Evolutionary conservation across 805 yeast species (phyloP), one percentile per base, ranked within the genome.

Genomic region (Candida caryicola): DNA sequence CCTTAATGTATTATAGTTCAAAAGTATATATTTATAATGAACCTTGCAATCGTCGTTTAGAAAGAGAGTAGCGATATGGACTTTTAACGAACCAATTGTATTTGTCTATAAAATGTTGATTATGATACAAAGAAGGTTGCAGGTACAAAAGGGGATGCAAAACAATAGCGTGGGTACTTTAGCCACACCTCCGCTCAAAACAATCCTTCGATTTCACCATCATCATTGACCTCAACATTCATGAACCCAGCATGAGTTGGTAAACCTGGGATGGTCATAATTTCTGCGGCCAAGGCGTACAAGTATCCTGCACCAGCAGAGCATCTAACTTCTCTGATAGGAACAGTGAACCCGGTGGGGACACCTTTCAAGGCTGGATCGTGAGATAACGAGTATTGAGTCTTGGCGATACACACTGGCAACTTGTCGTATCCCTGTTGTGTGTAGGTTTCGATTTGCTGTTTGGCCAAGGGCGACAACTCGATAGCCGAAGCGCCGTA

Each of bases 161-260:
- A 21, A 21, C 9, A 21, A 18, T 23, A 33, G 26, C 15, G 14
- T 15, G 13, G 13, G 3, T 15, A 16, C 14, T 15, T 14, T 32
- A 15, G 12, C 6, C 10, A 23, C n/a, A 23, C 13, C 19, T 7
- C 17, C 32, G 21, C 33, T 41, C 71, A 90, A 60, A 90, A 90
- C 60, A 90, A 73, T 21, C 98, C 98, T 53, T 88, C 95, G 51
- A 91, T 90, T 57, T 89, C 89, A 41, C 98, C 91, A 46, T 83
- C 77, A 29, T 81, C 87, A 54, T 79, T 76, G 37, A 85, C 88
- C 63, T 85, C 93, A 35, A 85, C 88, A 51, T 85, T 83, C 91
- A 85, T 85, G 66, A 81, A 85, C 29, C 95, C 93, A 59, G 86
- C 80, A 57, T 83, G 85, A 3, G 95, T 85, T 41, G 93, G 86